Conservation (phyloP, 2,329 filamentous ascomycete species). For the Aciculosporium take region DNA sequence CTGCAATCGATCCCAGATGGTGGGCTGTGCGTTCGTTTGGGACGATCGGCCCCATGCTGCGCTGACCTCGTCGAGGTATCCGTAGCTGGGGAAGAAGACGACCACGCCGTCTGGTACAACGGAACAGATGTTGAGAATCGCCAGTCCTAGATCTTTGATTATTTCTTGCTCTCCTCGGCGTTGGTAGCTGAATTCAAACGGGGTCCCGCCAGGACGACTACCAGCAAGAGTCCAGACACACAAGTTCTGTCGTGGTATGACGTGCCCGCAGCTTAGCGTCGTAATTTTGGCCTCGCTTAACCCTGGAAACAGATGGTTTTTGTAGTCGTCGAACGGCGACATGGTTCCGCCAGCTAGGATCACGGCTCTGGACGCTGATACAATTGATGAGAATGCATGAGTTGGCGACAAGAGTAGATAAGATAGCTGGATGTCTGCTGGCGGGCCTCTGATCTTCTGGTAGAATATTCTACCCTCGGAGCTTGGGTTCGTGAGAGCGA, state of each 20-base stretch:
- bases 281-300: constrained; percentile 48
- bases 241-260: constrained; percentile 72
- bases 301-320: constrained; percentile 70
- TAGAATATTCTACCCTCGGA: constrained; percentile 54
- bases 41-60: constrained; percentile 38
- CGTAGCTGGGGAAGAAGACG: constrained; percentile 90
- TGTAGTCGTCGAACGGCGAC: constrained; percentile 91
- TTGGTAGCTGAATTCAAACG: constrained; percentile 80
- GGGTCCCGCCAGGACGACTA: constrained; percentile 26
- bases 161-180: constrained; percentile 55
- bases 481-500: constrained; percentile 76
- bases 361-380: constrained; percentile 70
- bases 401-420: constrained; percentile 88
- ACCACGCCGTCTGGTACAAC: constrained; percentile 80
- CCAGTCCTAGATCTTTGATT: constrained; percentile 59
- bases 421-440: constrained; percentile 46
- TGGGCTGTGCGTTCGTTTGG: constrained; percentile 16
- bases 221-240: constrained; percentile 57
- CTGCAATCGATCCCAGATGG: constrained; percentile 45
- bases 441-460: constrained; percentile 27
- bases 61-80: constrained; percentile 68
- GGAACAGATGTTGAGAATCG: constrained; percentile 56
- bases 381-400: constrained; percentile 78
- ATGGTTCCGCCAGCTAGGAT: constrained; percentile 92
- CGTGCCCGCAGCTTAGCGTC: constrained; percentile 85